phyloP scores from a whole-genome alignment of 2,329 filamentous ascomycete genomes.

The Alternaria ethzedia region DNA sequence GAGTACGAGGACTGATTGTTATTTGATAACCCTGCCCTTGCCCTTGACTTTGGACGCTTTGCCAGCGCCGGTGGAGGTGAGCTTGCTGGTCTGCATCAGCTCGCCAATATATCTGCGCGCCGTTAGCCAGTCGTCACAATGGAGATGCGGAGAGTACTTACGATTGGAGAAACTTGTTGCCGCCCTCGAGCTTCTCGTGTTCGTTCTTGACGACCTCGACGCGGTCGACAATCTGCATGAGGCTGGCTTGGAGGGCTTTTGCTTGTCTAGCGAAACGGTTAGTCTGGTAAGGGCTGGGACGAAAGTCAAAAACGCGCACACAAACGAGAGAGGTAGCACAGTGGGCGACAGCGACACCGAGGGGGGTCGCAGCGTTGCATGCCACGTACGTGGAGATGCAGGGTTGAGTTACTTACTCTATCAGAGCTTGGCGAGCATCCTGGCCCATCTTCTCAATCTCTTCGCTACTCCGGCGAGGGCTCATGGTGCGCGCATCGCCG shows the following conservation, averaged over 20 bases:
- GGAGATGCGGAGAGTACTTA: slow-evolving; percentile 38
- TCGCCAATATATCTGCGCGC: slow-evolving; percentile 86
- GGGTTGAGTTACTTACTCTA: slow-evolving; percentile 59
- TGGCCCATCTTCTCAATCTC: slow-evolving; percentile 87
- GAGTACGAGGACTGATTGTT: slow-evolving; percentile 36
- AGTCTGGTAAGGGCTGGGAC: slow-evolving; percentile 8
- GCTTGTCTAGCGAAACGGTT: slow-evolving; percentile 70
- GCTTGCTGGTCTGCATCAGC: slow-evolving; percentile 78
- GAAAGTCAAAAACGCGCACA: slow-evolving; percentile 3
- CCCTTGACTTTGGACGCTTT: slow-evolving; percentile 58
- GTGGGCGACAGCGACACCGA: neutral
- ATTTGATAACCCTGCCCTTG: slow-evolving; percentile 47
- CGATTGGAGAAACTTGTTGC: slow-evolving; percentile 92
- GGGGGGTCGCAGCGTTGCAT: neutral
- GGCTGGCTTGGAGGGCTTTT: slow-evolving; percentile 83
- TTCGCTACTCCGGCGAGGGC: slow-evolving; percentile 85
- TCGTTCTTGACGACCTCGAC: slow-evolving; percentile 94
- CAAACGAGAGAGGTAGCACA: neutral
- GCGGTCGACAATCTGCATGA: slow-evolving; percentile 87
- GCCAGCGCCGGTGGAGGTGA: slow-evolving; percentile 60
- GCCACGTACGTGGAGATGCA: neutral
- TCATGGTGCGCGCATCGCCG: slow-evolving; percentile 93
- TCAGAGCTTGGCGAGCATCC: slow-evolving; percentile 72
- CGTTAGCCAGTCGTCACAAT: slow-evolving; percentile 19
- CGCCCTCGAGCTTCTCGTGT: slow-evolving; percentile 94